Evolutionary conservation across 2,329 filamentous ascomycete genomes (phyloP).

Genomic region (Westerdykella ornata): DNA sequence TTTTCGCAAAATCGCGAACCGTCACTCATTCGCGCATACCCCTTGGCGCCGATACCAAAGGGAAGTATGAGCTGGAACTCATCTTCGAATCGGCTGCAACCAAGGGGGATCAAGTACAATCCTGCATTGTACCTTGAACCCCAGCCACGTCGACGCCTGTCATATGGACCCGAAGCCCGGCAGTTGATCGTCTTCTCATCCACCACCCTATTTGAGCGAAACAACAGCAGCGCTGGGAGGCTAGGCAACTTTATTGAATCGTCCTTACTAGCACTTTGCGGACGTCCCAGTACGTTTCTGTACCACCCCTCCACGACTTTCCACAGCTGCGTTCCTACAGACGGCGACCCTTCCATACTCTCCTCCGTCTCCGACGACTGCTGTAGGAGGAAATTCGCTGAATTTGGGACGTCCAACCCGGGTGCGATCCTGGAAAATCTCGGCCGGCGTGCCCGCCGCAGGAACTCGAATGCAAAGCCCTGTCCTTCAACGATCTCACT

Average conservation of each 20-base stretch:
- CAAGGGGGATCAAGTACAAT: slow-evolving; percentile 8
- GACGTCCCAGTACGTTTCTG: slow-evolving; percentile 54
- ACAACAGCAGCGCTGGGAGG: slow-evolving; percentile 24
- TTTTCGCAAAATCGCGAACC: slow-evolving; percentile 10
- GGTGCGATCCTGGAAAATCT: slow-evolving; percentile 13
- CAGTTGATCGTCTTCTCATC: too few relatives aligned
- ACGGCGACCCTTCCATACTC: slow-evolving; percentile 32
- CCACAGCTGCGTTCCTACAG: slow-evolving; percentile 57
- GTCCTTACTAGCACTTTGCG: slow-evolving; percentile 52
- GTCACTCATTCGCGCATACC: slow-evolving; percentile 12
- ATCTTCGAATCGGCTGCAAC: slow-evolving; percentile 7
- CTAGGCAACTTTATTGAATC: slow-evolving; percentile 33
- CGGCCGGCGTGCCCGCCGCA: slow-evolving; percentile 6
- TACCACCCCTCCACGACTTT: slow-evolving; percentile 52
- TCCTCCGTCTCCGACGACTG: background rate
- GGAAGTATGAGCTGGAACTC: slow-evolving; percentile 12
- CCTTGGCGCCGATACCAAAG: slow-evolving; percentile 13
- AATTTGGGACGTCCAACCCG: slow-evolving; percentile 8
- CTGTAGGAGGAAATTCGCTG: slow-evolving; percentile 4
- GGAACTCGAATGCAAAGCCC: slow-evolving; percentile 10
- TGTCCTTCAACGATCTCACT: background rate
- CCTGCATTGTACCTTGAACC: slow-evolving; percentile 8
- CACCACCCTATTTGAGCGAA: slow-evolving; percentile 1
- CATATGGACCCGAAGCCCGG: too few relatives aligned
- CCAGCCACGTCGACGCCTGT: too few relatives aligned